These are phyloP conservation scores for Zoysia japonica DNA, from an alignment of 176 grass and related monocot genomes.

Conservation along the genomic window DNA sequence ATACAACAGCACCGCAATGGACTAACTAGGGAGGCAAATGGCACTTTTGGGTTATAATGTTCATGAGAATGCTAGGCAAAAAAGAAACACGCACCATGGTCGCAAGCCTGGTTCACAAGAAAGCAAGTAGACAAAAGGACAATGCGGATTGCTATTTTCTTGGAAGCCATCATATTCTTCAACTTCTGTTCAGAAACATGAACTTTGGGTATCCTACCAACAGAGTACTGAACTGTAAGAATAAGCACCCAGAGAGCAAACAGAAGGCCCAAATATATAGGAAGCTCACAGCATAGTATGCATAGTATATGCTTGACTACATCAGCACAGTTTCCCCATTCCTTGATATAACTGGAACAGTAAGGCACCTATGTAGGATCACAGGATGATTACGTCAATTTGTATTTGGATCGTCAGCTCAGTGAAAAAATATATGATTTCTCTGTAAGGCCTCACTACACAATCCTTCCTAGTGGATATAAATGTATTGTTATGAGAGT, in stretches of 20 bases:
- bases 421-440: slow-evolving; percentile 25
- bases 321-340: not conserved
- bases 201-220: not conserved
- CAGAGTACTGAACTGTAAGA: not conserved
- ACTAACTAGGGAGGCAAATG: slow-evolving; percentile 11
- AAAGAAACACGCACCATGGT: slow-evolving; percentile 30
- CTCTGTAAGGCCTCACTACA: slow-evolving; percentile 5
- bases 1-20: not conserved
- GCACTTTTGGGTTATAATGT: not conserved
- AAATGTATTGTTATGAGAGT: slow-evolving; percentile 19
- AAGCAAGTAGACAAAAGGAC: slow-evolving; percentile 23
- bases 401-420: slow-evolving; percentile 20
- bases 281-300: not conserved
- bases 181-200: slow-evolving; percentile 18
- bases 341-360: slow-evolving; percentile 23
- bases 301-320: not conserved
- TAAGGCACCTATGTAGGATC: not conserved
- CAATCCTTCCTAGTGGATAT: slow-evolving; percentile 19
- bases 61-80: not conserved
- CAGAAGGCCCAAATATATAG: slow-evolving; percentile 29
- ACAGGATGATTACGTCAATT: slow-evolving; percentile 16
- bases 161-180: slow-evolving; percentile 7
- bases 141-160: not conserved
- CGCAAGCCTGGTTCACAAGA: slow-evolving; percentile 38
- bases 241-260: slow-evolving; percentile 8